phyloP scores from a whole-genome alignment of 257 asterid genomes.

The Rubia yunnanensis region DNA sequence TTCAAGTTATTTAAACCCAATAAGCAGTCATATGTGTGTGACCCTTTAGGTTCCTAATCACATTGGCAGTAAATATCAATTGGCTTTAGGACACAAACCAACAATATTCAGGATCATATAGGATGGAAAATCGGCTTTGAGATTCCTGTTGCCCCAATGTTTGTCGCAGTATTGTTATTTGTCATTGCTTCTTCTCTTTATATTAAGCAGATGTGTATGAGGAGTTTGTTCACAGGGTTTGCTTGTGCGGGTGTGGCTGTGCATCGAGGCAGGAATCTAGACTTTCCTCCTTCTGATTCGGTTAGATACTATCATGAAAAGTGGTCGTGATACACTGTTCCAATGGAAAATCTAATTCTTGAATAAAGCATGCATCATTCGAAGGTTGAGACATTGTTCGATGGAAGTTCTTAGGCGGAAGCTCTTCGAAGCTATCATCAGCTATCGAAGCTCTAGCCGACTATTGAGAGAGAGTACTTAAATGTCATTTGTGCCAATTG shows the following conservation, averaged over 20 bases:
- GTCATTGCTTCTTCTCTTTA: slow-evolving; percentile 41
- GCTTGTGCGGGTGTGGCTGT: slow-evolving; percentile 36
- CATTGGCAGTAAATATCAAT: no score
- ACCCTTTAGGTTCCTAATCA: no score
- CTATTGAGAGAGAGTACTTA: no score
- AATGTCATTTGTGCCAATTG: no score
- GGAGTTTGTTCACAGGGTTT: slow-evolving; percentile 40
- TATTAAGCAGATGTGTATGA: slow-evolving; percentile 25
- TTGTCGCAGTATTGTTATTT: slow-evolving; percentile 33
- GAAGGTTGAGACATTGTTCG: no score
- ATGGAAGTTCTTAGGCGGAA: no score
- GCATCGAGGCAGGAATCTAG: slow-evolving; percentile 33
- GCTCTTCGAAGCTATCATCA: no score
- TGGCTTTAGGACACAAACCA: no score
- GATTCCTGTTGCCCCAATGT: slow-evolving; percentile 47
- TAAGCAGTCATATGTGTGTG: no score
- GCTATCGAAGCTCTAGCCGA: no score
- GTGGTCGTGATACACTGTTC: slow-evolving; percentile 31
- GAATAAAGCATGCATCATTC: slow-evolving; percentile 31
- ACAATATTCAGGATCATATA: slow-evolving; percentile 49
- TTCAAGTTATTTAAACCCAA: no score
- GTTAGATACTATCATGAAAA: slow-evolving; percentile 28
- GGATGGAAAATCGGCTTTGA: slow-evolving; percentile 71
- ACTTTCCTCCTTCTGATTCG: slow-evolving; percentile 19
- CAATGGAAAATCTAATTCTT: slow-evolving; percentile 37